These are phyloP conservation scores for Paecilomyces fulvus DNA, from an alignment of 2,329 filamentous ascomycete species.

Conservation along the genomic window DNA sequence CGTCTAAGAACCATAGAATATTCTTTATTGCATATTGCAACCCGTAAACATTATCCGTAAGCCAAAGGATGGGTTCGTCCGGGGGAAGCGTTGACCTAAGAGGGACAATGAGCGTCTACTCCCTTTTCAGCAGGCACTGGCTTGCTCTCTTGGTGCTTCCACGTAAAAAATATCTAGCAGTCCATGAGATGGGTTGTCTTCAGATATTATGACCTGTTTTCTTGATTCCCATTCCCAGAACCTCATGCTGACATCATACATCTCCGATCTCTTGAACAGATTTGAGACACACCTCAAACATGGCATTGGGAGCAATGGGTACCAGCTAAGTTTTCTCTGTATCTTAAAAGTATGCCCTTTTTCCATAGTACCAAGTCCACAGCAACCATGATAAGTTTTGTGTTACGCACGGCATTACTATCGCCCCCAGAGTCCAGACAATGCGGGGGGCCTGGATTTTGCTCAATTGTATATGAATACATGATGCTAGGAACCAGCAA, in stretches of 20 bases:
- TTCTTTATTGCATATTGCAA: background rate
- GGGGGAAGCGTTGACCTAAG: background rate
- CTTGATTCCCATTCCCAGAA: background rate
- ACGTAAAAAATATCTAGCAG: background rate
- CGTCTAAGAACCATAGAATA: background rate
- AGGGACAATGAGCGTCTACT: background rate
- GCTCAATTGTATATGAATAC: background rate
- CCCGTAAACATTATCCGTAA: background rate
- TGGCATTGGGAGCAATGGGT: background rate
- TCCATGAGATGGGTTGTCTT: background rate
- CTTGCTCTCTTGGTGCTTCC: background rate
- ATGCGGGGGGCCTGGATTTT: background rate
- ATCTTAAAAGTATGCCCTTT: background rate
- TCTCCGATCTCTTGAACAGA: background rate
- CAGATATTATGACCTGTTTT: background rate
- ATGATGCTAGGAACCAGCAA: background rate
- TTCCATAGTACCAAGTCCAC: background rate
- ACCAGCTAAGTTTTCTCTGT: background rate
- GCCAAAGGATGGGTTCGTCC: background rate
- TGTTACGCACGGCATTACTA: background rate
- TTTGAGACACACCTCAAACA: background rate
- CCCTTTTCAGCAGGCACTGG: background rate
- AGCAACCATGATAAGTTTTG: background rate
- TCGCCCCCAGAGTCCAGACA: background rate
- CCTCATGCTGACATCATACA: background rate